phyloP scores from a whole-genome alignment of 768 basidiomycete species.

The Auriscalpium vulgare region DNA sequence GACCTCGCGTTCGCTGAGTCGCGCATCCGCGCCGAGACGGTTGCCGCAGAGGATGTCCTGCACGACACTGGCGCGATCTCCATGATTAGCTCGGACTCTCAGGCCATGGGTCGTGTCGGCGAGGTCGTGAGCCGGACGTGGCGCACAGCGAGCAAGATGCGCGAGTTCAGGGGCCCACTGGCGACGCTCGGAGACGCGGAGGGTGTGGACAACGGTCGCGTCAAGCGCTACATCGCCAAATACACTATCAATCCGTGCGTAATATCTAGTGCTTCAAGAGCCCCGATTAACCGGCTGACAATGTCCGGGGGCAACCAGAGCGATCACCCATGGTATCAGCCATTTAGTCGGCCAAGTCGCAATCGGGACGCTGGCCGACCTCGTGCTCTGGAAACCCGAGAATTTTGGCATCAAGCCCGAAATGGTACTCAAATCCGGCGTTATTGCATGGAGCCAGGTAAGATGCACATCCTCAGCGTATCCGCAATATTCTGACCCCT shows the following conservation, averaged over 20 bases:
- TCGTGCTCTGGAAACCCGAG: slow-evolving; percentile 93
- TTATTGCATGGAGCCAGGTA: slow-evolving; percentile 87
- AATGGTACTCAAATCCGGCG: slow-evolving; percentile 91
- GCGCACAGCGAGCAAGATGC: slow-evolving; percentile 96
- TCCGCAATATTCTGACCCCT: neutral
- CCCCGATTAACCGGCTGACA: neutral
- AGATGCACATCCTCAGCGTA: neutral
- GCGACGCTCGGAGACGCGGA: slow-evolving; percentile 57
- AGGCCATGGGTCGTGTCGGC: slow-evolving; percentile 97
- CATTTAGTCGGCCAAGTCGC: slow-evolving; percentile 81
- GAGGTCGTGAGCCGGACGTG: slow-evolving; percentile 91
- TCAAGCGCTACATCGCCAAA: slow-evolving; percentile 92
- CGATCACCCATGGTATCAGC: slow-evolving; percentile 89
- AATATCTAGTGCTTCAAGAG: neutral
- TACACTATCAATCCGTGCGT: slow-evolving; percentile 97
- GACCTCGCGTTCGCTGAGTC: slow-evolving; percentile 96
- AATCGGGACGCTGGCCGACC: slow-evolving; percentile 79
- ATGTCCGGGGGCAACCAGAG: slow-evolving; percentile 36
- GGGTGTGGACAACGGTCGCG: slow-evolving; percentile 76
- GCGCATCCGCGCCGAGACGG: slow-evolving; percentile 91
- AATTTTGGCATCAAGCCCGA: slow-evolving; percentile 90
- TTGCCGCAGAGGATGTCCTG: slow-evolving; percentile 94
- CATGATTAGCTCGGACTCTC: slow-evolving; percentile 94
- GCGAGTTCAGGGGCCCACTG: slow-evolving; percentile 68
- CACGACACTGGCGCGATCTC: slow-evolving; percentile 92